phyloP scores from a whole-genome alignment of 306 rosid genomes.

The Lablab purpureus region DNA sequence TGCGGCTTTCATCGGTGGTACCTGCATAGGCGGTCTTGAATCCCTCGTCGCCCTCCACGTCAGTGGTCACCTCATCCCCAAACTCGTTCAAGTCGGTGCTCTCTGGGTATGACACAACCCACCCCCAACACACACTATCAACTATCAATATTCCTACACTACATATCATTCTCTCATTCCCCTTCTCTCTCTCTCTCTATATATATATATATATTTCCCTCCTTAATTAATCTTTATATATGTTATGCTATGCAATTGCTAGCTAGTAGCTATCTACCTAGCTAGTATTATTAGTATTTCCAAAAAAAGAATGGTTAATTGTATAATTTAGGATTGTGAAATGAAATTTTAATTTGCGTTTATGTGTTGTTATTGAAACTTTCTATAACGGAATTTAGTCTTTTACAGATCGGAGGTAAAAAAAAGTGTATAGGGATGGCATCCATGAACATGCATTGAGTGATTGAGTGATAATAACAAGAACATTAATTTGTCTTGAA shows the following conservation, averaged over 20 bases:
- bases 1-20: conserved; percentile 83
- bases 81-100: conserved; percentile 86
- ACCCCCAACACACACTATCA: not conserved
- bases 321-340: conserved; percentile 39
- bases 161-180: not conserved
- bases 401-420: no score
- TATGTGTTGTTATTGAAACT: conserved; percentile 17
- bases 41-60: conserved; percentile 95
- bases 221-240: not conserved
- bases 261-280: not conserved
- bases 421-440: not conserved
- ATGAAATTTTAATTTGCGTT: conserved; percentile 12
- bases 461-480: not conserved
- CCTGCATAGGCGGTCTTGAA: conserved; percentile 82
- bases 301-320: not conserved
- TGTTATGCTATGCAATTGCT: not conserved
- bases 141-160: not conserved
- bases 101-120: conserved; percentile 59
- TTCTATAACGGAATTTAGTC: conserved; percentile 17
- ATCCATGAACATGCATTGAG: not conserved
- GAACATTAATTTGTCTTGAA: not conserved
- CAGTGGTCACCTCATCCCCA: conserved; percentile 86
- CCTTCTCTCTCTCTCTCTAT: not conserved
- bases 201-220: not conserved
- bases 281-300: not conserved